These are phyloP conservation scores for Yamadazyma kanchanaburiensis DNA, from an alignment of 1,139 yeast genomes.

Conservation along the genomic window DNA sequence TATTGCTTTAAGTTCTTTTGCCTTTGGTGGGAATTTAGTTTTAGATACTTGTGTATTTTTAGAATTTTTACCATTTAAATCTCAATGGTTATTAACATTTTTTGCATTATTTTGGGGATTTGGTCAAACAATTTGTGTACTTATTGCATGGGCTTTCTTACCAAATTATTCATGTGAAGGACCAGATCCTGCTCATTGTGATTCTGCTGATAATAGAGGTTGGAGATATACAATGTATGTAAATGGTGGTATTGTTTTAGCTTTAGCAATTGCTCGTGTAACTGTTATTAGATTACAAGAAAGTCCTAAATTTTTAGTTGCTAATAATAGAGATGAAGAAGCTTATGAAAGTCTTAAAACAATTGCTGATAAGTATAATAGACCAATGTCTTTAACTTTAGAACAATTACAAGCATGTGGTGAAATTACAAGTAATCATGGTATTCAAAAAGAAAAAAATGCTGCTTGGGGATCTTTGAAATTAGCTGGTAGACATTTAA, in stretches of 20 bases:
- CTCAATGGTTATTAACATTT: conserved; percentile 52
- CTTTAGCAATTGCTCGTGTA: conserved; percentile 45
- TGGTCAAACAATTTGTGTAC: conserved; percentile 54
- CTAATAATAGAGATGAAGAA: conserved; percentile 52
- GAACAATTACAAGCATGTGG: conserved; percentile 47
- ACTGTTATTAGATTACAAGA: conserved; percentile 48
- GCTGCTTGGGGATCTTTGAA: conserved; percentile 16
- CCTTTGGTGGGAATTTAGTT: conserved; percentile 61
- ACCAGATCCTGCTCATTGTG: conserved; percentile 30
- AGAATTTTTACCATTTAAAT: conserved; percentile 52
- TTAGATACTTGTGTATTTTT: conserved; percentile 59
- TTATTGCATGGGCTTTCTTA: conserved; percentile 57
- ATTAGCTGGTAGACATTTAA: conserved; percentile 21
- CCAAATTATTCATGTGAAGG: conserved; percentile 46
- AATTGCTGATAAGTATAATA: conserved; percentile 40
- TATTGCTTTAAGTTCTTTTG: conserved; percentile 42
- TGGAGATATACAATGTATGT: conserved; percentile 60
- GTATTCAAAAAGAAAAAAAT: conserved; percentile 17
- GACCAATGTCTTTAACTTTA: conserved; percentile 40
- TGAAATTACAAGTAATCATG: conserved; percentile 25
- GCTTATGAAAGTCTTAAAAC: conserved; percentile 36
- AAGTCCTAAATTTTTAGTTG: conserved; percentile 54
- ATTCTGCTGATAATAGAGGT: conserved; percentile 47
- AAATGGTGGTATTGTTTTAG: conserved; percentile 51
- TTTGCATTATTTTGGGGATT: conserved; percentile 64